phyloP scores from a whole-genome alignment of 208 protist species.

The Endotrypanum monterogeii region DNA sequence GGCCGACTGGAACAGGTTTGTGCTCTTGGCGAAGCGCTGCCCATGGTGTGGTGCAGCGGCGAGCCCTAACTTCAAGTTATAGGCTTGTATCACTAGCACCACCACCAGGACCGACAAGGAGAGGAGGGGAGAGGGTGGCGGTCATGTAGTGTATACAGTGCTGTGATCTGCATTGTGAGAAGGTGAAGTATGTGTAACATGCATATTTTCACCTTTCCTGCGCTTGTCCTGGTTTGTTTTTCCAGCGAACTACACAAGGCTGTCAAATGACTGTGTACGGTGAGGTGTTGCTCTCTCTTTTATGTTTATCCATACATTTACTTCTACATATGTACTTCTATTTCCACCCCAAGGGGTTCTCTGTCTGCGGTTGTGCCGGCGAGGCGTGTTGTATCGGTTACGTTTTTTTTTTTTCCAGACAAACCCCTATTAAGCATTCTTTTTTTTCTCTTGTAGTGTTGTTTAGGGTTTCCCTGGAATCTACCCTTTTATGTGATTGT shows the following conservation, averaged over 20 bases:
- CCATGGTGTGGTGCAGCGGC: conserved; percentile 85
- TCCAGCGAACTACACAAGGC: background rate
- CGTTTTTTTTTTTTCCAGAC: too few species aligned
- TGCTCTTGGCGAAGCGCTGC: conserved; percentile 79
- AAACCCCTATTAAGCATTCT: background rate
- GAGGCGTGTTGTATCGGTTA: background rate
- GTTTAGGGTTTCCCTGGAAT: too few species aligned
- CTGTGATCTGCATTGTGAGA: background rate
- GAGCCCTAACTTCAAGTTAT: conserved; percentile 71
- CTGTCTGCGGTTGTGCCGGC: background rate
- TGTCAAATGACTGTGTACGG: conserved; percentile 8
- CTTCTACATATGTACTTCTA: background rate
- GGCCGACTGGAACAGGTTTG: conserved; percentile 92
- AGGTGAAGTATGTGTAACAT: background rate
- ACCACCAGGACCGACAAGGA: background rate
- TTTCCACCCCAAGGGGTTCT: background rate
- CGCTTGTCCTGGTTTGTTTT: background rate
- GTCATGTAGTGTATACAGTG: background rate
- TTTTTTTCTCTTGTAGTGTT: conserved; percentile 1
- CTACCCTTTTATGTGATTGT: background rate
- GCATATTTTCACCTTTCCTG: background rate
- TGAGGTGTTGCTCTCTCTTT: background rate
- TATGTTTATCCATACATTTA: background rate
- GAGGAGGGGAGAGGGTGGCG: background rate
- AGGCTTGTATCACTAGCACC: background rate